phyloP scores from a whole-genome alignment of 108 stramenopile species.

The Nitzschia sp. region DNA sequence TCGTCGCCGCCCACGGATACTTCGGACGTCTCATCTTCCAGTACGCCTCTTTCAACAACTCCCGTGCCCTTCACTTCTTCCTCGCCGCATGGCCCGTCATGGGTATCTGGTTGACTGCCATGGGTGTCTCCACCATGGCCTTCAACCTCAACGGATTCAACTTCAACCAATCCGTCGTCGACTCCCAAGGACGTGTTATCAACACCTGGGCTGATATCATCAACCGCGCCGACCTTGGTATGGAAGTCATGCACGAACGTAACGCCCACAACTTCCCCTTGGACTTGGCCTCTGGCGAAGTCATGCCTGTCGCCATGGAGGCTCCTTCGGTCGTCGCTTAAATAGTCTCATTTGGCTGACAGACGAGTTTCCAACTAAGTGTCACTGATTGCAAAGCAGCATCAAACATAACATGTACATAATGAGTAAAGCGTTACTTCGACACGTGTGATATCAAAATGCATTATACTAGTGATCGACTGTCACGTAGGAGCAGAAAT shows the following conservation, averaged over 20 bases:
- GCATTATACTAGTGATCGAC: no score
- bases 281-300: conserved; percentile 32
- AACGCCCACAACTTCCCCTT: conserved; percentile 42
- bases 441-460: no score
- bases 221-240: conserved; percentile 38
- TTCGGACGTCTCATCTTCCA: conserved; percentile 42
- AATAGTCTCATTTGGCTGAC: no score
- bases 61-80: conserved; percentile 42
- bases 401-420: no score
- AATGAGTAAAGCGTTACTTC: no score
- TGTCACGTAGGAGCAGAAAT: no score
- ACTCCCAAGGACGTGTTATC: conserved; percentile 39
- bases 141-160: conserved; percentile 33
- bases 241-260: conserved; percentile 40
- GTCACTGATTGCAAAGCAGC: no score
- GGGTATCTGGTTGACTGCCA: conserved; percentile 37
- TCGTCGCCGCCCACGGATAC: conserved; percentile 44
- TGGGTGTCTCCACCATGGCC: conserved; percentile 38
- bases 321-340: conserved; percentile 28
- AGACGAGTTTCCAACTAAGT: no score
- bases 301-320: conserved; percentile 36
- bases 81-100: conserved; percentile 38
- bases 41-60: conserved; percentile 46
- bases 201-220: conserved; percentile 44
- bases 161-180: conserved; percentile 32